Conservation (phyloP, 139 green algal genomes). For the Closterium sp. region DNA sequence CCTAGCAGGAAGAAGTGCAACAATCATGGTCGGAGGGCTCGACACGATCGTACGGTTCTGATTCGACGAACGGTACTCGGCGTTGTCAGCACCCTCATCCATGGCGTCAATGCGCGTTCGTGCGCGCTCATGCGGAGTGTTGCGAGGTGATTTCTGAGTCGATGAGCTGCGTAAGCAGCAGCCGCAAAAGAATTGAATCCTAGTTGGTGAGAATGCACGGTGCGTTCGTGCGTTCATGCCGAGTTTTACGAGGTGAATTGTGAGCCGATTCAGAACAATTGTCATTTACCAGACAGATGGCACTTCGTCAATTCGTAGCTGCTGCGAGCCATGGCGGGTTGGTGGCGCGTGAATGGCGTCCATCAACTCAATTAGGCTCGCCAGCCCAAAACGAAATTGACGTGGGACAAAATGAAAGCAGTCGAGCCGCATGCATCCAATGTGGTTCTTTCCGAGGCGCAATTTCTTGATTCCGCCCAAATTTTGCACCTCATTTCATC, state of each 20-base stretch:
- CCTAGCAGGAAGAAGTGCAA: neutral
- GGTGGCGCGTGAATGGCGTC: no score
- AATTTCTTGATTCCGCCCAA: neutral
- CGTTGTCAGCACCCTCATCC: neutral
- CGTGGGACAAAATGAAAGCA: neutral
- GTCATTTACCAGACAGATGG: no score
- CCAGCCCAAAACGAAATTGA: neutral
- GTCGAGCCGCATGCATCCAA: neutral
- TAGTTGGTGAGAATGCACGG: neutral
- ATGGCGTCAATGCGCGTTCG: neutral
- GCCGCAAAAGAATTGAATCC: no score
- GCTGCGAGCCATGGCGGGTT: no score
- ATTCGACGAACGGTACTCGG: neutral
- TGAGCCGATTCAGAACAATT: no score
- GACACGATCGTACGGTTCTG: neutral
- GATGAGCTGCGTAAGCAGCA: no score
- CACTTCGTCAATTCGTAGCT: no score
- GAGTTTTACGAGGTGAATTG: neutral
- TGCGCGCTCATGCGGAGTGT: neutral
- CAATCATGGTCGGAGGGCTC: neutral
- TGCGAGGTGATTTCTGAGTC: neutral
- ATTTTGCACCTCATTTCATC: neutral
- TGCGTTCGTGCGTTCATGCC: neutral
- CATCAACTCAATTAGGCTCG: no score
- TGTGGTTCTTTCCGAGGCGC: no score